These are phyloP conservation scores for Apiotrichum porosum DNA, from an alignment of 1,284 basidiomycete species.

Conservation along the genomic window DNA sequence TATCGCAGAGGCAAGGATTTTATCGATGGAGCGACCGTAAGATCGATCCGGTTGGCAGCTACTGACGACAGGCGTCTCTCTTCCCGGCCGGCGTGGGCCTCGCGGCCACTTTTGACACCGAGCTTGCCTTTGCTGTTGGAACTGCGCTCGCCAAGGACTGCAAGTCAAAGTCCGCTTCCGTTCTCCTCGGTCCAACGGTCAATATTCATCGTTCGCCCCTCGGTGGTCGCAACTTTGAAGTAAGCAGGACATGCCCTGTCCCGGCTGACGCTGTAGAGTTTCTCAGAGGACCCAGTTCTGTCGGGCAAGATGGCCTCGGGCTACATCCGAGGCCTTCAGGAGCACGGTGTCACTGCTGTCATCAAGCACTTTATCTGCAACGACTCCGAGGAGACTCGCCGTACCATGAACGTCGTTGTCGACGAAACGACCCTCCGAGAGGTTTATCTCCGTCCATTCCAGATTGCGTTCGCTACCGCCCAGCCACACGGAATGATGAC, in stretches of 20 bases:
- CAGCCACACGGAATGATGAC: conserved; percentile 47
- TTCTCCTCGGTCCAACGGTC: conserved; percentile 67
- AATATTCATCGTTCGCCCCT: conserved; percentile 75
- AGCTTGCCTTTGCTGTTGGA: conserved; percentile 61
- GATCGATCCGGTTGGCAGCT: too few species aligned
- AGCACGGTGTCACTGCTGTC: conserved; percentile 59
- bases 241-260: conserved; percentile 21
- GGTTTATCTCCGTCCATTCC: conserved; percentile 71
- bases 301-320: conserved; percentile 66
- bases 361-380: conserved; percentile 48
- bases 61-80: too few species aligned
- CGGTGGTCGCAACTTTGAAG: conserved; percentile 58
- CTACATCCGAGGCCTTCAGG: conserved; percentile 69
- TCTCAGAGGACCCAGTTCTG: conserved; percentile 72
- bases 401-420: conserved; percentile 26
- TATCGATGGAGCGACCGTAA: too few species aligned
- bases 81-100: conserved; percentile 1
- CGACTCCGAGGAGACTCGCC: conserved; percentile 43
- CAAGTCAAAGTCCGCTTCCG: conserved; percentile 63
- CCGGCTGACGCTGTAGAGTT: conserved; percentile 51
- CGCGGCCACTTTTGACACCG: conserved; percentile 49
- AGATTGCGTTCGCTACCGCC: conserved; percentile 65
- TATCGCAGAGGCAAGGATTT: too few species aligned
- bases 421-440: conserved; percentile 63
- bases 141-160: conserved; percentile 61